Evolutionary conservation across 1,284 basidiomycete genomes (phyloP).

Genomic region (Bothia castanella): DNA sequence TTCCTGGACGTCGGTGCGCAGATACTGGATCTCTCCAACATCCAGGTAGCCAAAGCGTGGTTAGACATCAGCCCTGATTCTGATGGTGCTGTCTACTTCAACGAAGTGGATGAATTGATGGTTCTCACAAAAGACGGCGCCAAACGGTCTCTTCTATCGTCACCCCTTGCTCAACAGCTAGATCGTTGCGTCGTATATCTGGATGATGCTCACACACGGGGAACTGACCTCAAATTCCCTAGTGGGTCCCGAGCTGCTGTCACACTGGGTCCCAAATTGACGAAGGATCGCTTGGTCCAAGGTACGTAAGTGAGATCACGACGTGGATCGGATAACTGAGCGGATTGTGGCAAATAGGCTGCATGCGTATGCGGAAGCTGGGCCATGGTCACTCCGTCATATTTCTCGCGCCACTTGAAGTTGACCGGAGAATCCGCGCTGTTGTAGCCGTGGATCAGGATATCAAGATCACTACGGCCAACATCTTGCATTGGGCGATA

Average conservation of each 20-base stretch:
- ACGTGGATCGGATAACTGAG: neutral
- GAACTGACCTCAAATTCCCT: slow-evolving; percentile 51
- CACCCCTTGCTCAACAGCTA: slow-evolving; percentile 39
- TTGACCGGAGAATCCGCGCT: slow-evolving; percentile 39
- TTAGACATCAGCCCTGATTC: slow-evolving; percentile 31
- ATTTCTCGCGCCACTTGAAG: slow-evolving; percentile 46
- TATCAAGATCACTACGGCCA: slow-evolving; percentile 19
- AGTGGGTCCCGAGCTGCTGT: slow-evolving; percentile 42
- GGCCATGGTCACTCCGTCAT: slow-evolving; percentile 45
- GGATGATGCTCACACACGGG: slow-evolving; percentile 53
- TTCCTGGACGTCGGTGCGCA: slow-evolving; percentile 56
- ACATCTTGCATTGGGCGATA: slow-evolving; percentile 44
- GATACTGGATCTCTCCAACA: slow-evolving; percentile 46
- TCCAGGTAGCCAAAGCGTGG: slow-evolving; percentile 40
- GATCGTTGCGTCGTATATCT: slow-evolving; percentile 48
- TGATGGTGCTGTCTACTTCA: slow-evolving; percentile 44
- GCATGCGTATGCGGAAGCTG: slow-evolving; percentile 47
- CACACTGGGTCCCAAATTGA: slow-evolving; percentile 48
- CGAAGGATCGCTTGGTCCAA: slow-evolving; percentile 50
- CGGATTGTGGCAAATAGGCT: slow-evolving; percentile 28
- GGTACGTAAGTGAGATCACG: slow-evolving; percentile 30
- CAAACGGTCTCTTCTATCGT: slow-evolving; percentile 38
- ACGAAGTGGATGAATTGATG: slow-evolving; percentile 39
- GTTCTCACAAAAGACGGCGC: slow-evolving; percentile 39
- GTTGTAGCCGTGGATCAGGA: slow-evolving; percentile 1